Evolutionary conservation across 2,329 filamentous ascomycete genomes (phyloP).

Genomic region (Aschersonia sp.): DNA sequence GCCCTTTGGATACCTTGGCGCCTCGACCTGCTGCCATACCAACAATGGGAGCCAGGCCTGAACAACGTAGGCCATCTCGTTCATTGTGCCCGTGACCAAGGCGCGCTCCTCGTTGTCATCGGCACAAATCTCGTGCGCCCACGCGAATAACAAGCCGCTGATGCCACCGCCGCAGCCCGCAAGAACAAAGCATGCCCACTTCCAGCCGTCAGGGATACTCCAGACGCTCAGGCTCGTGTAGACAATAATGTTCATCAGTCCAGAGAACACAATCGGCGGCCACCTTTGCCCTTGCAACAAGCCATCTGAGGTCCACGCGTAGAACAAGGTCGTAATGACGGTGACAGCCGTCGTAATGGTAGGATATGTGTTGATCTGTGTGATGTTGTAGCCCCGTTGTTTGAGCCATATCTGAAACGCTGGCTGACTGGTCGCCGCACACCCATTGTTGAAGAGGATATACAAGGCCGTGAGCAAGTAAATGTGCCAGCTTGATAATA

Average conservation of each 20-base stretch:
- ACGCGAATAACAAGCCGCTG: constrained; percentile 22
- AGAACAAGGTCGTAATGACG: constrained; percentile 33
- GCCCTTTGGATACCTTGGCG: not conserved
- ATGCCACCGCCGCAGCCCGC: constrained; percentile 15
- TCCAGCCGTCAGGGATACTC: constrained; percentile 18
- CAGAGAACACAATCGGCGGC: constrained; percentile 11
- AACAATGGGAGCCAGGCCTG: not conserved
- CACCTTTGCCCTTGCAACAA: constrained; percentile 24
- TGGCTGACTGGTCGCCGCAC: constrained; percentile 17
- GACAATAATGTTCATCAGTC: constrained; percentile 7
- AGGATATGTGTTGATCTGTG: constrained; percentile 35
- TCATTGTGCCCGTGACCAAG: constrained; percentile 33
- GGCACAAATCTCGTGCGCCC: constrained; percentile 31
- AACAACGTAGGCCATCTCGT: constrained; percentile 9
- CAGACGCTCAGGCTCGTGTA: constrained; percentile 18
- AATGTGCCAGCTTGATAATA: constrained; percentile 16
- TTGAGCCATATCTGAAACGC: constrained; percentile 19
- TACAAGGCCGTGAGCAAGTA: constrained; percentile 12
- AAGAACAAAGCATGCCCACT: constrained; percentile 19
- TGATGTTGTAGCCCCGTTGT: constrained; percentile 15
- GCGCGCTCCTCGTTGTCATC: constrained; percentile 31
- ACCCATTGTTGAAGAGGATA: constrained; percentile 15
- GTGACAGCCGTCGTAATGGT: constrained; percentile 21
- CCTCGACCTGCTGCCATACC: not conserved
- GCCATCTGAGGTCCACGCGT: constrained; percentile 39